Base-by-base conservation (phyloP, 179 eudicot genomes). In the Kewa caespitosa region DNA sequence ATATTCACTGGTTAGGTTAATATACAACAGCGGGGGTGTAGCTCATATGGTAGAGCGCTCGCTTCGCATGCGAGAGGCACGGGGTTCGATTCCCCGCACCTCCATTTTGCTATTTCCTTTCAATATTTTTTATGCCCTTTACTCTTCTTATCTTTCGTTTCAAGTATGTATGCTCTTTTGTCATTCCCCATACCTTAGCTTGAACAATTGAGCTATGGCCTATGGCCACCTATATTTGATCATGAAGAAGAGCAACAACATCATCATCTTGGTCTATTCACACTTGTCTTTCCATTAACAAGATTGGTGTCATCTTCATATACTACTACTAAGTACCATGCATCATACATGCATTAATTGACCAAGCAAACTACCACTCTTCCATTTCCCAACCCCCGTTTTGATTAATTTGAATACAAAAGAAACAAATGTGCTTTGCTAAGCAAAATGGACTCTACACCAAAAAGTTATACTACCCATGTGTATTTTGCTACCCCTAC, bases 31-130 rank as follows among this genome's bases (percentile, higher is more conserved):
- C 0, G 97, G 98, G 97, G 98, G 92, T 92, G 97, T 92, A 94
- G 98, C 98, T 94, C 98, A 94, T 90, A 90, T 94, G 97, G 97
- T 92, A 94, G 97, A 94, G 97, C 97, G 98, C 94, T 92, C 97
- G 94, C 96, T 94, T 94, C 93, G 98, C 97, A 94, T 94, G 98
- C 97, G 96, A 92, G 97, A 92, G 97, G 98, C 96, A 94, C 97
- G 97, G 98, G 96, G 96, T 94, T 94, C 97, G 97, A 94, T 92
- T 87, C 97, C 97, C 97, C 94, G 96, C 96, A 92, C 89, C 97
- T 92, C 97, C 97, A 94, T 0, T 20, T 71, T 74, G 38, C 20
- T 46, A n/a, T 32, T 59, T 13, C 18, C 41, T 41, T 67, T 63
- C 25, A 20, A 9, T 50, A 13, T 17, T 54, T 52, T 17, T 9